phyloP scores from a whole-genome alignment of 2,329 filamentous ascomycete genomes.

The Scedosporium apiospermum region DNA sequence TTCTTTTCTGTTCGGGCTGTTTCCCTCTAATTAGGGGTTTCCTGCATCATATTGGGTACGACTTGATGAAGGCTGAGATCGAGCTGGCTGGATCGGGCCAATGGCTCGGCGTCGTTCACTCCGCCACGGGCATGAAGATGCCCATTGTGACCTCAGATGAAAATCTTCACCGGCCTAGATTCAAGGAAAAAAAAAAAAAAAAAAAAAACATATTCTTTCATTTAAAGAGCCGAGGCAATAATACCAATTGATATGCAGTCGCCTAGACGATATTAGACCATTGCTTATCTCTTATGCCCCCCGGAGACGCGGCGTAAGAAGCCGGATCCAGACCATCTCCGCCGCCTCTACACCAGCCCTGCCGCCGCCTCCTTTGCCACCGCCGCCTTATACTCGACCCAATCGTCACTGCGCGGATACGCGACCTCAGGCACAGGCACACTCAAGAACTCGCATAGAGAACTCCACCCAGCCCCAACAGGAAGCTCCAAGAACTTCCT shows the following conservation, averaged over 20 bases:
- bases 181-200: too few species aligned
- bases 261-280: not conserved
- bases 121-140: too few species aligned
- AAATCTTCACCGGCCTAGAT: too few species aligned
- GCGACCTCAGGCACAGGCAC: slow-evolving; percentile 20
- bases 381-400: not conserved
- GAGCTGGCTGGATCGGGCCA: not conserved
- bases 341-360: not conserved
- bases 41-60: not conserved
- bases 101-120: not conserved
- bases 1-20: too few species aligned
- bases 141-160: too few species aligned
- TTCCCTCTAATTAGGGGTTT: not conserved
- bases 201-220: too few species aligned
- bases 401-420: not conserved
- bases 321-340: not conserved
- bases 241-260: not conserved
- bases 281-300: not conserved
- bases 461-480: slow-evolving; percentile 25
- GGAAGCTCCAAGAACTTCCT: slow-evolving; percentile 24
- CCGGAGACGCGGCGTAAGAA: not conserved
- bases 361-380: not conserved
- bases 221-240: not conserved
- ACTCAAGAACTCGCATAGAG: slow-evolving; percentile 26
- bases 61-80: not conserved